Conservation (phyloP, 345 rosid genomes). For the Alliaria petiolata region DNA sequence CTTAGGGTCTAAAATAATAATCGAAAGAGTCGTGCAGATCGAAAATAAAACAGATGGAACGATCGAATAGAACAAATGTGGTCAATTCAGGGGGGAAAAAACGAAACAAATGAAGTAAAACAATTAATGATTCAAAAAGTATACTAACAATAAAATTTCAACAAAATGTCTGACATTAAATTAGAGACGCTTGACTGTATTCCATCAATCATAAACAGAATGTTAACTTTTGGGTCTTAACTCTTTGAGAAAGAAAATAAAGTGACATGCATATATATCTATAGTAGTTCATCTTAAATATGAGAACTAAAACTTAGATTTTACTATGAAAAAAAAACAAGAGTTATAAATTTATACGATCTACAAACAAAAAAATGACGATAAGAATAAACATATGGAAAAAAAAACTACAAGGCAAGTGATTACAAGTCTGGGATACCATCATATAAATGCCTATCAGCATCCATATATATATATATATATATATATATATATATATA, state of each 20-base stretch:
- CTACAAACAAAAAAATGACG: too few species aligned
- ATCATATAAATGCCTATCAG: too few species aligned
- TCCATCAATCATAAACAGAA: neutral
- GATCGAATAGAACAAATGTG: neutral
- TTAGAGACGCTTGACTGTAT: neutral
- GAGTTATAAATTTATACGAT: too few species aligned
- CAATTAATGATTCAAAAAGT: neutral
- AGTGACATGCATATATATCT: neutral
- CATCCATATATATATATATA: too few species aligned
- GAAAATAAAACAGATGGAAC: too few species aligned
- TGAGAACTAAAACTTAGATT: too few species aligned
- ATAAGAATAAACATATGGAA: too few species aligned
- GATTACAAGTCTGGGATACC: too few species aligned
- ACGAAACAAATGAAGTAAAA: neutral
- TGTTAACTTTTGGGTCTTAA: neutral
- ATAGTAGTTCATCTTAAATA: neutral
- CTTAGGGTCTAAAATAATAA: neutral
- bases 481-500: too few species aligned
- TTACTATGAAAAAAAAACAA: too few species aligned
- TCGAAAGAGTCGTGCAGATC: neutral
- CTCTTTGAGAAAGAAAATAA: neutral
- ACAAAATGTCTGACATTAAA: too few species aligned
- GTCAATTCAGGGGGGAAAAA: neutral
- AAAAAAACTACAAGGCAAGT: too few species aligned
- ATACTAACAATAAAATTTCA: neutral